Evolutionary conservation across 495 filamentous ascomycete species (phyloP), one percentile per base, ranked within the genome.

Genomic region (Pyrenopolyporus hunteri): DNA sequence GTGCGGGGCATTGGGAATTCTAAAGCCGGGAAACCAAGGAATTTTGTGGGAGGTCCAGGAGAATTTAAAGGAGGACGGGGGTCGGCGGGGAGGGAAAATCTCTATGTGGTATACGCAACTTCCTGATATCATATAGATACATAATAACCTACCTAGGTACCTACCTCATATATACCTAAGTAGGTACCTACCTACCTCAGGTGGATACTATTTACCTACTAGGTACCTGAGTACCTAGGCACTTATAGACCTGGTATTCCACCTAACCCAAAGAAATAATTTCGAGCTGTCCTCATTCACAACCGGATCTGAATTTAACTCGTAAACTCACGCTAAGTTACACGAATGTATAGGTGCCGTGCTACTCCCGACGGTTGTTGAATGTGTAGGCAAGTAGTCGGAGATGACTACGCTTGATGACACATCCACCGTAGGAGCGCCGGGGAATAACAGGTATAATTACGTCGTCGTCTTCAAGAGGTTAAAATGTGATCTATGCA

Each of bases 21-120:
- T 55, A 59, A 64, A 64, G 56, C 48, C 53, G 49, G 61, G 56
- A 59, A 46, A 65, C 59, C 56, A 49, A 65, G 50, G 62, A 55
- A 65, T 50, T 65, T 26, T 59, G 61, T 65, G 62, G 62, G 51
- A 60, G 52, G 52, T 56, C 63, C 50, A 65, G 32, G 42, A 46
- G 43, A 57, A 47, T 31, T 26, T 33, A 49, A 53, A 55, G 28
- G 53, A 37, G 57, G 63, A 63, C 63, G 63, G 57, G 63, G 63
- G 63, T 50, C 57, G 20, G 26, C 47, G 51, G 60, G 46, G 62
- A 53, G 44, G 33, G 33, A 28, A 40, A n/a, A 32, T 63, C 46
- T 56, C 45, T 35, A 42, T 11, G 37, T 42, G n/a, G 23, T 20
- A 42, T 42, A 42, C 20, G 19, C 37, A 17, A 42, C 19, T 20